Evolutionary conservation across 176 grass and related monocot species (phyloP), one percentile per base, ranked within the genome.

Genomic region (Calamus simplicifolius): DNA sequence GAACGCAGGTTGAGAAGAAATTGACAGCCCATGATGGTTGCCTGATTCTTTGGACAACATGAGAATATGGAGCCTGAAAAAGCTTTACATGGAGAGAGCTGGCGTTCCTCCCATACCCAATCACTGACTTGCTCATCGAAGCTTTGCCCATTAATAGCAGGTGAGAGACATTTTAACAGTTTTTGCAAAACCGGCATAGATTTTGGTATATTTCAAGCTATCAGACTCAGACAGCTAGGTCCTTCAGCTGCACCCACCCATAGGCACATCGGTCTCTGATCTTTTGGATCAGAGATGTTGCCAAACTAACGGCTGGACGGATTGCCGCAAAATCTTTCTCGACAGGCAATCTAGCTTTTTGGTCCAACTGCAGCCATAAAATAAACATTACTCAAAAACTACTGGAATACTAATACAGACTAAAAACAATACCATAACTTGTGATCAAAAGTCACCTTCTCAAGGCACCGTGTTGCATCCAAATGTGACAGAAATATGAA

Each of bases 401-500:
- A 55, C 17, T 67, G 18, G 51, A 1, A 61, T 19, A 56, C 38
- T 13, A 65, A 31, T 21, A 18, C 16, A 18, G 13, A 25, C 14
- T 27, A 7, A 64, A 74, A 27, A 77, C 18, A 14, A 30, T 25
- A 27, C n/a, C 15, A n/a, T 51, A 70, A 31, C 19, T 48, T 53
- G 23, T 43, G n/a, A 75, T 51, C 57, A 71, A 43, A 48, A 18
- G 6, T 71, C 59, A 98, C 87, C 93, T 98, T 98, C 21, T 88
- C 79, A 58, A 92, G 79, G 56, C 81, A 83, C 29, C 59, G 56
- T 31, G 73, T 58, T 68, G 84, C 78, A 81, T 98, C 88, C 69
- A 98, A 59, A 92, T 63, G 75, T 92, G 80, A 48, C 93, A 85
- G 73, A 92, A 85, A 74, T 89, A 98, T 26, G 87, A 98, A 21